A percentile compares a stretch with the other conserved stretches of the same genome.
These are phyloP conservation scores for Leishmania mexicana DNA, from an alignment of 208 protist species.

Conservation along the genomic window DNA sequence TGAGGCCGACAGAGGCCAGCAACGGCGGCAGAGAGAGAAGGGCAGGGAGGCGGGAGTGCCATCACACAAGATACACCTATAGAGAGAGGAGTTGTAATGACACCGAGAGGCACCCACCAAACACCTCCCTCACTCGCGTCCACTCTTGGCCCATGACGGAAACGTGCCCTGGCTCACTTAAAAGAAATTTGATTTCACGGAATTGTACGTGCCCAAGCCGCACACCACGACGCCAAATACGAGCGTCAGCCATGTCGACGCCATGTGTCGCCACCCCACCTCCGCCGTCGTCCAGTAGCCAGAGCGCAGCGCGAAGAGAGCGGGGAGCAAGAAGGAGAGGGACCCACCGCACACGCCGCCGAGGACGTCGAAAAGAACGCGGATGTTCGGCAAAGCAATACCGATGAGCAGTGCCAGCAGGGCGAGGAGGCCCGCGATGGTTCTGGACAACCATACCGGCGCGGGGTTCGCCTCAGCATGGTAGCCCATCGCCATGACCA, in stretches of 20 bases:
- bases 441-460: constrained; percentile 39
- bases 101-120: neutral
- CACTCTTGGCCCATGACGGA: neutral
- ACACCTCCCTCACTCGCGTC: neutral
- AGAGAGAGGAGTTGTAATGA: neutral
- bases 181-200: constrained; percentile 53
- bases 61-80: neutral
- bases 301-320: constrained; percentile 64
- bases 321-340: constrained; percentile 79
- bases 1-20: neutral
- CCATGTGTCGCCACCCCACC: constrained; percentile 44
- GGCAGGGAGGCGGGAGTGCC: neutral
- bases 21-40: neutral
- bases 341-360: constrained; percentile 74
- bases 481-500: constrained; percentile 69
- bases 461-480: constrained; percentile 37
- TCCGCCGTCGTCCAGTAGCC: constrained; percentile 42
- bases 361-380: constrained; percentile 76
- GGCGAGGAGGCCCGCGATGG: constrained; percentile 52
- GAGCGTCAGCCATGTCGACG: constrained; percentile 46
- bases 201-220: constrained; percentile 55
- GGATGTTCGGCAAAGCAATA: constrained; percentile 74
- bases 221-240: constrained; percentile 54
- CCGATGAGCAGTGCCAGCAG: constrained; percentile 67
- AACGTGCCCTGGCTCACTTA: neutral